phyloP scores from a whole-genome alignment of 176 grass and related monocot species.

The Aegilops umbellulata region DNA sequence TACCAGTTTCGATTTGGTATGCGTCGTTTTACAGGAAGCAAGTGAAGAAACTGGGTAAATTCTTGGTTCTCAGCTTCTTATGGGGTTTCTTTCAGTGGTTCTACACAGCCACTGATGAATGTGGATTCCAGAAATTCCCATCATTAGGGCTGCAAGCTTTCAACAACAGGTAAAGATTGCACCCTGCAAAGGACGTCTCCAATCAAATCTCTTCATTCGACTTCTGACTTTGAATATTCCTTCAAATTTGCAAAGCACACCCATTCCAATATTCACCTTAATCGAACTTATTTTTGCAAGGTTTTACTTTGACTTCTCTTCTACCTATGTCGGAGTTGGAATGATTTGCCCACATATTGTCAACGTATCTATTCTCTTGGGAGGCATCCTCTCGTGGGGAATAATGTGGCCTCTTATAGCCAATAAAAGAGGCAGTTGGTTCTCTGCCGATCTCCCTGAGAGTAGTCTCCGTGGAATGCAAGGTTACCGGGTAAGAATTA shows the following conservation, averaged over 20 bases:
- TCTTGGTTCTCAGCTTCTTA: constrained; percentile 43
- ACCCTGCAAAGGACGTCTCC: background rate
- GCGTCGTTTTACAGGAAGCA: constrained; percentile 35
- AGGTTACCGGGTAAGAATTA: constrained; percentile 46
- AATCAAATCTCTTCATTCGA: background rate
- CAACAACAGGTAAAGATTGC: constrained; percentile 20
- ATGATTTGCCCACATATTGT: constrained; percentile 54
- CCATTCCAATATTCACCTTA: background rate
- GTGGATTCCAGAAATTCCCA: constrained; percentile 50
- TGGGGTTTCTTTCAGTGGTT: constrained; percentile 80
- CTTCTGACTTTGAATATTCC: background rate
- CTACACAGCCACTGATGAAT: constrained; percentile 46
- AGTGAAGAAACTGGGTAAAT: constrained; percentile 44
- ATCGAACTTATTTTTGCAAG: constrained; percentile 5
- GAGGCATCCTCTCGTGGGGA: constrained; percentile 50
- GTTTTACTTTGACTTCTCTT: constrained; percentile 52
- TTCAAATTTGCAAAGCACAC: background rate
- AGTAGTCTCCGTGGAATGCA: constrained; percentile 52
- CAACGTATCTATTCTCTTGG: constrained; percentile 39
- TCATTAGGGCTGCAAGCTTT: constrained; percentile 46
- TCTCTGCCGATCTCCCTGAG: constrained; percentile 13
- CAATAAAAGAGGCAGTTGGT: constrained; percentile 42
- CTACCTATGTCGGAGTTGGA: constrained; percentile 49
- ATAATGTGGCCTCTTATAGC: constrained; percentile 55
- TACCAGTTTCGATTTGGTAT: background rate